A percentile compares a stretch with the other conserved stretches of the same genome.
Conservation (phyloP, 805 yeast genomes). For the Yamadazyma philogaea region DNA sequence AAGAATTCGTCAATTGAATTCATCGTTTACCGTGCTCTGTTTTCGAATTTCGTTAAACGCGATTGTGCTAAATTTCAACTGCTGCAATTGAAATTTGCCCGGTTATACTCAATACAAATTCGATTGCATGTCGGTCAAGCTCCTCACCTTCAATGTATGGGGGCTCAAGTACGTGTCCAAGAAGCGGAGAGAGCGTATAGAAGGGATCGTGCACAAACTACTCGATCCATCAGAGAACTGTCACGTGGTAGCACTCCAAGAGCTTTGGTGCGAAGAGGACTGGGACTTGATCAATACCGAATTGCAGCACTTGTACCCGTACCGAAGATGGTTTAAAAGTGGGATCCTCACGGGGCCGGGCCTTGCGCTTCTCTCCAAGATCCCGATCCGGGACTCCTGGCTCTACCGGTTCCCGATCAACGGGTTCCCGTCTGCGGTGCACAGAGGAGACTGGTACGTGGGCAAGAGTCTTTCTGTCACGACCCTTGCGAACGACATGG, state of each 20-base stretch:
- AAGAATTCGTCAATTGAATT: conserved; percentile 13
- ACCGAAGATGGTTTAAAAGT: conserved; percentile 65
- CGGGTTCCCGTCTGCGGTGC: conserved; percentile 91
- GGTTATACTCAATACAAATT: too few relatives aligned
- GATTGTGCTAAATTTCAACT: too few relatives aligned
- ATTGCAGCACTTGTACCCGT: conserved; percentile 53
- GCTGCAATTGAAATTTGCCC: too few relatives aligned
- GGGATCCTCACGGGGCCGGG: conserved; percentile 96
- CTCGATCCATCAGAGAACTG: conserved; percentile 41
- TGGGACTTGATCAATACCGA: conserved; percentile 59
- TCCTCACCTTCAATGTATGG: conserved; percentile 80
- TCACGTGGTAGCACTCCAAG: conserved; percentile 92
- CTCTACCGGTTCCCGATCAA: conserved; percentile 85
- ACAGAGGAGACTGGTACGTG: conserved; percentile 95
- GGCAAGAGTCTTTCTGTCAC: conserved; percentile 88
- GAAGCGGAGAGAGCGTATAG: conserved; percentile 57
- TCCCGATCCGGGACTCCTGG: conserved; percentile 78
- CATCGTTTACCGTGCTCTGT: background rate
- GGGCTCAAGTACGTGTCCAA: conserved; percentile 86
- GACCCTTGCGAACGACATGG: conserved; percentile 57
- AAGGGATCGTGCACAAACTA: conserved; percentile 69
- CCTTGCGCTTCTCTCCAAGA: conserved; percentile 73
- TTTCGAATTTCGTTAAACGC: too few relatives aligned
- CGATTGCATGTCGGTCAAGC: conserved; percentile 27
- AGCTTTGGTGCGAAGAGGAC: conserved; percentile 85